Evolutionary conservation across 306 rosid species (phyloP).

Genomic region (Hippophae tibetana): DNA sequence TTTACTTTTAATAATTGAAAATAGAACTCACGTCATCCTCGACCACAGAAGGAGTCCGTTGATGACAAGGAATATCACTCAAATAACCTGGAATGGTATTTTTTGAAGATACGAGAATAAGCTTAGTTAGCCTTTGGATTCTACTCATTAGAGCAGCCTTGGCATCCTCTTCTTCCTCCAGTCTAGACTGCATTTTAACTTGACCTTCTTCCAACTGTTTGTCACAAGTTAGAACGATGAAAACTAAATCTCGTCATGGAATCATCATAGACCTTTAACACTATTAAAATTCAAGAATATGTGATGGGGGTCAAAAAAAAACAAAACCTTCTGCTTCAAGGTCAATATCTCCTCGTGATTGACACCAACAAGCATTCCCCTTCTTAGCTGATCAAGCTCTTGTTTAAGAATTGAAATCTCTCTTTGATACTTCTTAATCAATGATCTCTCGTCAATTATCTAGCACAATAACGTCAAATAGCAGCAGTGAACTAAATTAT

Average conservation of each 20-base stretch:
- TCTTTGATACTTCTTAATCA: slow-evolving; percentile 91
- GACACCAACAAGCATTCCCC: slow-evolving; percentile 73
- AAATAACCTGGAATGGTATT: slow-evolving; percentile 76
- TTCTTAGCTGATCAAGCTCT: slow-evolving; percentile 90
- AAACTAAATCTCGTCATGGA: slow-evolving; percentile 8
- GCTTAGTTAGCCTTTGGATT: slow-evolving; percentile 97
- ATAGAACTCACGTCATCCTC: slow-evolving; percentile 77
- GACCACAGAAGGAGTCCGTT: slow-evolving; percentile 57
- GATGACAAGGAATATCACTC: slow-evolving; percentile 71
- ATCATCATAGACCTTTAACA: slow-evolving; percentile 4
- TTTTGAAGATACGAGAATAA: slow-evolving; percentile 93
- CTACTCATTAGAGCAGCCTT: slow-evolving; percentile 99
- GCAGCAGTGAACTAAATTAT: slow-evolving; percentile 8
- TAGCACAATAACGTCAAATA: slow-evolving; percentile 23
- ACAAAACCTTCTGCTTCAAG: slow-evolving; percentile 74
- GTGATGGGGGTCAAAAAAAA: slow-evolving; percentile 7
- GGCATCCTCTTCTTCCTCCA: slow-evolving; percentile 99
- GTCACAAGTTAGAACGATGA: slow-evolving; percentile 12
- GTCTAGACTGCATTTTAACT: slow-evolving; percentile 94
- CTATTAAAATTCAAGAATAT: background rate
- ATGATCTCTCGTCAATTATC: slow-evolving; percentile 97
- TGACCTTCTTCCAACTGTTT: slow-evolving; percentile 96
- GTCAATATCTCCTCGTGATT: slow-evolving; percentile 84
- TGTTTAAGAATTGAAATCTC: slow-evolving; percentile 85
- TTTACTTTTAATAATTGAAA: slow-evolving; percentile 2